Base-by-base conservation (phyloP, 805 yeast species). In the Saccharomyces cerevisiae region DNA sequence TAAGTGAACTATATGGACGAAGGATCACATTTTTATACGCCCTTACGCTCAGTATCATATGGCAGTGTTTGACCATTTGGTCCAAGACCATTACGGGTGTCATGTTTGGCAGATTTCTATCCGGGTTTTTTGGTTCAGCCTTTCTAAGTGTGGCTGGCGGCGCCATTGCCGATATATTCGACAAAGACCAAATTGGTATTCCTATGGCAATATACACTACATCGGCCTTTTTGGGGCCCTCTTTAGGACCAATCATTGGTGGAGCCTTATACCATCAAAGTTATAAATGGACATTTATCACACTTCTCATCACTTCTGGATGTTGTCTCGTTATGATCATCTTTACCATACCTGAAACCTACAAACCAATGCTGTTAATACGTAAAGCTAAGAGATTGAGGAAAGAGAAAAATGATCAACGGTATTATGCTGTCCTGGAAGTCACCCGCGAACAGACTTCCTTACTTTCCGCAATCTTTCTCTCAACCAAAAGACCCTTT, bases 111-210 rank as follows among this genome's bases (percentile, higher is more conserved):
- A 78, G 94, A 58, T 80, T 85, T 59, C 69, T 84, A 56, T 81
- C 83, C 11, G 94, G 94, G 0, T 76, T 86, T 48, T 84, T 84
- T 60, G 90, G 90, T 3, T 83, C 89, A 51, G 84, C 87, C 2
- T 86, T 89, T 46, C 72, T 87, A 59, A 81, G 85, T 57, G 84
- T 86, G 31, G 89, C 89, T 9, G 90, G 91, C 36, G 95, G 94
- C 22, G 77, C 87, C 0, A 73, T 87, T 48, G 82, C 89, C 10
- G 96, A 87, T 67, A 74, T 87, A 54, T 87, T 82, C 73, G 73
- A 73, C 21, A 81, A 82, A 55, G 69, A 75, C 52, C 78, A 81
- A 46, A 80, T 89, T 53, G 87, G 88, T 31, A 70, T 77, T 9
- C 90, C 94, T 1, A 78, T 87, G 80, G 80, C 88, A 2, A 69